These are phyloP conservation scores for Lenwebbia sp. DNA, from an alignment of 345 rosid species.

Conservation along the genomic window DNA sequence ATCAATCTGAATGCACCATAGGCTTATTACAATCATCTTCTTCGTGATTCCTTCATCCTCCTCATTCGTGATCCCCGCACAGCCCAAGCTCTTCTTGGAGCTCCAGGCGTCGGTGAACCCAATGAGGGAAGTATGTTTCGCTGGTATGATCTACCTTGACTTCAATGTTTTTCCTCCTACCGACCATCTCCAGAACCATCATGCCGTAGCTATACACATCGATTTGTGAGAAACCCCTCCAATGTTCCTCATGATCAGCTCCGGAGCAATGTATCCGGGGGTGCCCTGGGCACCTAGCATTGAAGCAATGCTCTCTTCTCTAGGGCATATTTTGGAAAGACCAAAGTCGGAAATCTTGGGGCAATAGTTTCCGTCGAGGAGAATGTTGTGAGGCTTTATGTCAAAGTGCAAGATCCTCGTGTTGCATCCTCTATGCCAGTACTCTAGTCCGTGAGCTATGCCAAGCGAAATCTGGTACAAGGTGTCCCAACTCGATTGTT, in stretches of 20 bases:
- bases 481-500: constrained; percentile 4
- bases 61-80: neutral
- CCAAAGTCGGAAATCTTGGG: constrained; percentile 41
- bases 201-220: constrained; percentile 25
- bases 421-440: constrained; percentile 31
- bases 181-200: constrained; percentile 8
- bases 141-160: too few relatives aligned
- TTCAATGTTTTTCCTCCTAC: neutral
- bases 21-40: neutral
- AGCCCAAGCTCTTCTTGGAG: neutral
- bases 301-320: constrained; percentile 17
- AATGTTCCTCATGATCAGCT: constrained; percentile 15
- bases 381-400: constrained; percentile 38
- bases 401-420: constrained; percentile 23
- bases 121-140: too few relatives aligned
- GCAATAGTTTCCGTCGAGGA: constrained; percentile 19
- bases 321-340: constrained; percentile 23
- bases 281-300: constrained; percentile 14
- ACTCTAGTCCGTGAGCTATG: constrained; percentile 25
- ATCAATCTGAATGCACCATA: neutral
- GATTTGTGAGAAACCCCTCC: constrained; percentile 26
- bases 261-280: constrained; percentile 23
- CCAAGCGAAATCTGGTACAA: constrained; percentile 12
- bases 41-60: neutral
- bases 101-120: neutral